Conservation (phyloP, 176 grass and related monocot species). For the Carex myosuroides region DNA sequence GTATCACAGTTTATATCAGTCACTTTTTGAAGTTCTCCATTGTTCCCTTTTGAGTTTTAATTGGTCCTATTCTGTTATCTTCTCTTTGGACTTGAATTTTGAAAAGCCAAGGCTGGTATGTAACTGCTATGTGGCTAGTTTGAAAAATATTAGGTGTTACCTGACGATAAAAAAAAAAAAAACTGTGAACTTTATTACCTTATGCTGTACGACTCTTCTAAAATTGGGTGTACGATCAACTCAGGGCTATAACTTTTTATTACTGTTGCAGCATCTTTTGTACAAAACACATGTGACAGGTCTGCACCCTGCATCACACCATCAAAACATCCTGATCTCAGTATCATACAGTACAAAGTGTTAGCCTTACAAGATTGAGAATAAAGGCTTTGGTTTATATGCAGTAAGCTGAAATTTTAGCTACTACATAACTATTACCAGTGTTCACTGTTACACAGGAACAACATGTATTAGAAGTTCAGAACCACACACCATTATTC, state of each 20-base stretch:
- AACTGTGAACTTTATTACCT: conserved; percentile 36
- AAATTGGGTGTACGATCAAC: conserved; percentile 86
- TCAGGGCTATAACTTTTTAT: conserved; percentile 98
- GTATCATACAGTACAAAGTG: not conserved
- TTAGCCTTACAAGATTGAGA: not conserved
- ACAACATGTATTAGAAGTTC: not conserved
- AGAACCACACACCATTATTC: not conserved
- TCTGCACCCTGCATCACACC: conserved; percentile 69
- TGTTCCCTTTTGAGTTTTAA: not conserved
- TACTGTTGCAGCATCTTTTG: conserved; percentile 88
- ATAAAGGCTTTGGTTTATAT: not conserved
- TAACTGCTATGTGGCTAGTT: not conserved
- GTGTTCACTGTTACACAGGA: not conserved
- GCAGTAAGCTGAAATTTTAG: not conserved
- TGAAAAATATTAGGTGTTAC: not conserved
- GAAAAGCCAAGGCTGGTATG: not conserved
- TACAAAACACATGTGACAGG: conserved; percentile 93
- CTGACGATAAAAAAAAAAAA: not conserved
- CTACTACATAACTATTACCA: not conserved
- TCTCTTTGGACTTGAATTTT: not conserved
- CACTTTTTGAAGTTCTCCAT: not conserved
- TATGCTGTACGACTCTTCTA: conserved; percentile 87
- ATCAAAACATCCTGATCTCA: not conserved
- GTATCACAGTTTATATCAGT: not conserved
- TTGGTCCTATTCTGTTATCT: not conserved